A percentile compares a stretch with the other conserved stretches of the same genome.
Evolutionary conservation across 805 yeast species (phyloP).

Genomic region (Monosporozyma siamensis): DNA sequence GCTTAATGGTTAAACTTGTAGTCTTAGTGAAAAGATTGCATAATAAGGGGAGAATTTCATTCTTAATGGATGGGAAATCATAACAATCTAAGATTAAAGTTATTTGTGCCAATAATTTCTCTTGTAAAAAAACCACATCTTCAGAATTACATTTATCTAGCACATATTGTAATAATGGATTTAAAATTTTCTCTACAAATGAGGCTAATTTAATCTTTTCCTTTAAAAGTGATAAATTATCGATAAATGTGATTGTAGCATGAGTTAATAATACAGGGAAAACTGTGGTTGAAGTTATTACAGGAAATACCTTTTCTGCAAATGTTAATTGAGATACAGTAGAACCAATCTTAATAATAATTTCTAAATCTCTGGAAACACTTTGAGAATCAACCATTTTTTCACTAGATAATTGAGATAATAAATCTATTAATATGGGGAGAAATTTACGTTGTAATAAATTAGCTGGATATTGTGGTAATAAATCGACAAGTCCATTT

Average conservation of each 20-base stretch:
- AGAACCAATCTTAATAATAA: slow-evolving; percentile 54
- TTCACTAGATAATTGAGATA: slow-evolving; percentile 31
- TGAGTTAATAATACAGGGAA: slow-evolving; percentile 17
- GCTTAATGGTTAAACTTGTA: slow-evolving; percentile 69
- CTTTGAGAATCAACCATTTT: slow-evolving; percentile 36
- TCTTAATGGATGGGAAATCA: slow-evolving; percentile 65
- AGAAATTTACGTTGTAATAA: slow-evolving; percentile 60
- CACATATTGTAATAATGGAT: slow-evolving; percentile 23
- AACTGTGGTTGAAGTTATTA: slow-evolving; percentile 13
- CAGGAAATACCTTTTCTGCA: slow-evolving; percentile 55
- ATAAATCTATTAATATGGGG: slow-evolving; percentile 51
- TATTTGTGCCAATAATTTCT: slow-evolving; percentile 38
- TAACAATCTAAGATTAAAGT: slow-evolving; percentile 37
- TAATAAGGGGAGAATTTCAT: slow-evolving; percentile 62
- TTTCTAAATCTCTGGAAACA: slow-evolving; percentile 34
- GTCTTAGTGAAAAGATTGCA: slow-evolving; percentile 74
- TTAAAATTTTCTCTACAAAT: slow-evolving; percentile 31
- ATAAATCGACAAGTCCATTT: slow-evolving; percentile 46
- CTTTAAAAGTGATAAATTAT: slow-evolving; percentile 40
- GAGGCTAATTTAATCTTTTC: slow-evolving; percentile 44
- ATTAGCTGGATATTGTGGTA: slow-evolving; percentile 50
- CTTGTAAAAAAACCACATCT: slow-evolving; percentile 36
- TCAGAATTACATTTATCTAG: slow-evolving; percentile 18
- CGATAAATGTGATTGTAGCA: slow-evolving; percentile 34
- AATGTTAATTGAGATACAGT: slow-evolving; percentile 69